These are phyloP conservation scores for Antrodiella citrinella DNA, from an alignment of 768 basidiomycete species.

Conservation along the genomic window DNA sequence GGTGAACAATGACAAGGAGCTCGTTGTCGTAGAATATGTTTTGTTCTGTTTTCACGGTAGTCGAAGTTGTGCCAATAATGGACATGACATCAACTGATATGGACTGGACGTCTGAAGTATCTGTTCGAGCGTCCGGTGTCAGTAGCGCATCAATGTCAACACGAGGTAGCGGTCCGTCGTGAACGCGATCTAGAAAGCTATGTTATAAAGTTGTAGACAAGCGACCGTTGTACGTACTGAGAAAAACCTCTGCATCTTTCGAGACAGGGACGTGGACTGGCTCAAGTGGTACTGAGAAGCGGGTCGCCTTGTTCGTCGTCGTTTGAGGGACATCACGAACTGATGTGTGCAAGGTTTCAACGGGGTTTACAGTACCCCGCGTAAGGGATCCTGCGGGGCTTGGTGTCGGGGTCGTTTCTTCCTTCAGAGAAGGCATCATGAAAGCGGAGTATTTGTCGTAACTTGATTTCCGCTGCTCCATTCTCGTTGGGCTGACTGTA, in stretches of 20 bases:
- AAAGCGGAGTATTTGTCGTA: slow-evolving; percentile 61
- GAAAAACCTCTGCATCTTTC: too few species aligned
- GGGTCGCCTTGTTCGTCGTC: too few species aligned
- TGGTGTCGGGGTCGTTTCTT: slow-evolving; percentile 53
- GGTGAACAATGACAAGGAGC: slow-evolving; percentile 57
- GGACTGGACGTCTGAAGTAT: slow-evolving; percentile 34
- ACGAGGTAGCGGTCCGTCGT: slow-evolving; percentile 36
- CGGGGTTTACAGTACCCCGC: too few species aligned
- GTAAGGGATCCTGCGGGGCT: slow-evolving; percentile 50
- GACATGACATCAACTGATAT: slow-evolving; percentile 71
- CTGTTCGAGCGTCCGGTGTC: slow-evolving; percentile 1
- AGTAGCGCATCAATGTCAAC: slow-evolving; percentile 44
- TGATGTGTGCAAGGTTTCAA: too few species aligned
- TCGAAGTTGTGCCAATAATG: slow-evolving; percentile 44
- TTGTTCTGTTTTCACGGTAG: slow-evolving; percentile 34
- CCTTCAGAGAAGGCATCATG: slow-evolving; percentile 55
- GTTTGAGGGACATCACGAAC: too few species aligned
- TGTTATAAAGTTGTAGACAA: too few species aligned
- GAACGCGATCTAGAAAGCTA: slow-evolving; percentile 30
- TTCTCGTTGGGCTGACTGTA: slow-evolving; percentile 12
- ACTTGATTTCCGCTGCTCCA: slow-evolving; percentile 58
- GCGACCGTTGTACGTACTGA: too few species aligned
- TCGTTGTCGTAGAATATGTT: slow-evolving; percentile 71
- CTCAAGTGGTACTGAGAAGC: too few species aligned
- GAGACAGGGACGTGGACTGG: neutral